Base-by-base conservation (phyloP, 495 filamentous ascomycete species). In the Xylaria castorea region DNA sequence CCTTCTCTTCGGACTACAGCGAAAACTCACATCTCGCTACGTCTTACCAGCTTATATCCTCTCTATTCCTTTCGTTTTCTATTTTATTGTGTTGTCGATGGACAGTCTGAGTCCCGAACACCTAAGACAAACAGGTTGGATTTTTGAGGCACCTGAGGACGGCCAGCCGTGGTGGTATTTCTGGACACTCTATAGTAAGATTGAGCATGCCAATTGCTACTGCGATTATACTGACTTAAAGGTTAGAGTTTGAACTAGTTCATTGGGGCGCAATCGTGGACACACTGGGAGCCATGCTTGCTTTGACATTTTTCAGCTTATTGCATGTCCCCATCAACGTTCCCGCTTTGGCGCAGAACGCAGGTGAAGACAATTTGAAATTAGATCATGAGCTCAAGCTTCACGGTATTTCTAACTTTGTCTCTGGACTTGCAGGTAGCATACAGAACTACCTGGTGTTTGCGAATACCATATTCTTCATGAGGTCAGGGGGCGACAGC, bases 371-470 rank as follows among this genome's bases (percentile, higher is more conserved):
- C 77, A 91, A 98, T 77, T 84, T 97, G 30, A 89, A 96, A 79
- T 89, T 98, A 48, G 92, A 99, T 75, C 89, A 94, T 70, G 96
- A 99, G 80, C 89, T 99, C 12, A 93, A 96, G 76, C 90, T 95
- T 25, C 96, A 99, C 75, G 96, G 96, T 7, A 88, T 97, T 68
- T 97, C 94, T 0, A 99, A 99, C 81, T 92, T 93, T 25, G 74
- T 98, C 9, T 98, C 96, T 12, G 96, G 96, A 7, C 85, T 90
- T 66, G 84, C 85, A 6, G 96, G 96, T 25, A 97, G 94, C 78
- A 95, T 99, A 65, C 96, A 98, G 79, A 99, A 99, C 79, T 99
- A 99, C 76, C 87, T 98, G 22, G 96, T 98, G 14, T 99, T 98
- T 76, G 94, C 94, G 60, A 99, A 99, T 75, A 97, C 93, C 76